A percentile compares a stretch with the other conserved stretches of the same genome.
Evolutionary conservation across 169 alveolate species (phyloP).

Genomic region (Babesia microti): DNA sequence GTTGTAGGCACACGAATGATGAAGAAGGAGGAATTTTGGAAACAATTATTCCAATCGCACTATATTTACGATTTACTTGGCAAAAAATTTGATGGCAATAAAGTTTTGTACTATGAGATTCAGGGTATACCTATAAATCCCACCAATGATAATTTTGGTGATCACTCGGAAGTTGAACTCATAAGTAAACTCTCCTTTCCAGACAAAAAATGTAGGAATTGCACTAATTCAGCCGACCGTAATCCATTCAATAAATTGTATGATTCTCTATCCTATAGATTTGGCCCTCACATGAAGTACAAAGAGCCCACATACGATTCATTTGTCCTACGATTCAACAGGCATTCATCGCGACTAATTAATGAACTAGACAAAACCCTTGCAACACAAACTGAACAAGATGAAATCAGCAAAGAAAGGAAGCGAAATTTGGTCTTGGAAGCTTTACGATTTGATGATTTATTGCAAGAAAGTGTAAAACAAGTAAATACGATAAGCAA

Average conservation of each 20-base stretch:
- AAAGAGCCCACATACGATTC: too few species aligned
- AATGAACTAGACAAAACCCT: too few species aligned
- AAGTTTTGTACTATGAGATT: slow-evolving; percentile 34
- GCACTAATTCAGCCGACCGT: slow-evolving; percentile 5
- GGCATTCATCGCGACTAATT: slow-evolving; percentile 23
- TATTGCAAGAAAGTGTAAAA: too few species aligned
- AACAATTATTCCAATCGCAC: slow-evolving; percentile 28
- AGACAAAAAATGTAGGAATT: slow-evolving; percentile 10
- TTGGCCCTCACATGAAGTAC: neutral
- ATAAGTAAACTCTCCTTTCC: too few species aligned
- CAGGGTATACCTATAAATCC: slow-evolving; percentile 35
- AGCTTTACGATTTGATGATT: too few species aligned
- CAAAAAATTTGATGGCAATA: slow-evolving; percentile 28
- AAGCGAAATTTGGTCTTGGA: too few species aligned
- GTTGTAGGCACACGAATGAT: slow-evolving; percentile 15
- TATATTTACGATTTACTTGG: slow-evolving; percentile 35
- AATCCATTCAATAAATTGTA: too few species aligned
- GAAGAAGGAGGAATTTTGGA: slow-evolving; percentile 44
- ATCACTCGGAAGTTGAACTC: too few species aligned
- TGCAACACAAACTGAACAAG: too few species aligned
- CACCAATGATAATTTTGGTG: neutral
- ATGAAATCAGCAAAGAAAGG: too few species aligned
- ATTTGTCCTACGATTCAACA: slow-evolving; percentile 27
- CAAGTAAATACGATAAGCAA: too few species aligned
- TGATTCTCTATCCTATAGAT: neutral